These are phyloP conservation scores for Mycena rosella DNA, from an alignment of 768 basidiomycete genomes.

Conservation along the genomic window DNA sequence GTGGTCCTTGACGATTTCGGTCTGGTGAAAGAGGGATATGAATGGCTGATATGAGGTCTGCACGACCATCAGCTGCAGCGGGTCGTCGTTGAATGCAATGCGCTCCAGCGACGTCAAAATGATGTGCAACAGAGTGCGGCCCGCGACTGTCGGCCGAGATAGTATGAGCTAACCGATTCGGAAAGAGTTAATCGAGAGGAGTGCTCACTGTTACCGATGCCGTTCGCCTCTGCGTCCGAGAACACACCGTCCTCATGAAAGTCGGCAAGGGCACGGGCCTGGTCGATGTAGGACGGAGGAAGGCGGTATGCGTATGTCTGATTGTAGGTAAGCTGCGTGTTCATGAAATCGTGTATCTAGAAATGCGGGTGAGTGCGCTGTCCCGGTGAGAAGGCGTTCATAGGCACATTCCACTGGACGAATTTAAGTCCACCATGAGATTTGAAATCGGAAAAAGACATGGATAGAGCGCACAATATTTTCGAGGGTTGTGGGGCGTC, in stretches of 20 bases:
- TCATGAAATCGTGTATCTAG: slow-evolving; percentile 87
- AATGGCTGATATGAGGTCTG: slow-evolving; percentile 92
- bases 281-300: slow-evolving; percentile 80
- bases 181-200: too few relatives aligned
- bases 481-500: slow-evolving; percentile 58
- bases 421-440: slow-evolving; percentile 31
- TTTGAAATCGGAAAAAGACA: background rate
- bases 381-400: too few relatives aligned
- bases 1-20: slow-evolving; percentile 68
- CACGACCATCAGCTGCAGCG: slow-evolving; percentile 82
- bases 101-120: slow-evolving; percentile 79
- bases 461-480: slow-evolving; percentile 57
- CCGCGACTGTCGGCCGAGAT: too few relatives aligned
- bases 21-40: slow-evolving; percentile 87
- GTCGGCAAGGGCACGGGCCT: slow-evolving; percentile 81
- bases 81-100: slow-evolving; percentile 83
- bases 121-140: slow-evolving; percentile 81
- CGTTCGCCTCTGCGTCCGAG: slow-evolving; percentile 68
- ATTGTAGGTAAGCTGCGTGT: slow-evolving; percentile 84
- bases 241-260: slow-evolving; percentile 86
- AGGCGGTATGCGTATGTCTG: slow-evolving; percentile 83
- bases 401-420: slow-evolving; percentile 76
- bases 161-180: too few relatives aligned
- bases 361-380: too few relatives aligned
- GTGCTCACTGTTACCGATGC: slow-evolving; percentile 87